Conservation (phyloP, 2,329 filamentous ascomycete species). For the Aspergillus sp. region DNA sequence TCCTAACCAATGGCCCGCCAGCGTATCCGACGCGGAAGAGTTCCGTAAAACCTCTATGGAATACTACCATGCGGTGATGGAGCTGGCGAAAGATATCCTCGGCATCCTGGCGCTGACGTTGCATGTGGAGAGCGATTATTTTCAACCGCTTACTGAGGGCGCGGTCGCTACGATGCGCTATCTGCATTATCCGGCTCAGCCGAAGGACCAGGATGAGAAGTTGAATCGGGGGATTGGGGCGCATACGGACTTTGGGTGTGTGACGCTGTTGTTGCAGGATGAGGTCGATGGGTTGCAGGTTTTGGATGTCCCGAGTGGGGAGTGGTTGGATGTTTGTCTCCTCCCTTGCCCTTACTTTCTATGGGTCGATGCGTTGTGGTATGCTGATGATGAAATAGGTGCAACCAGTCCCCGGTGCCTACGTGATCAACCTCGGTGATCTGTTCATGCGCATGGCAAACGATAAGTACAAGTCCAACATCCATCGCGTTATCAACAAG, state of each 20-base stretch:
- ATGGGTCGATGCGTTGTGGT: background rate
- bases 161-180: slow-evolving; percentile 44
- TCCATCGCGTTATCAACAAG: slow-evolving; percentile 45
- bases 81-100: slow-evolving; percentile 43
- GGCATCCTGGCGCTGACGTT: slow-evolving; percentile 43
- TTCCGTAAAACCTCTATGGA: slow-evolving; percentile 41
- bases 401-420: slow-evolving; percentile 27
- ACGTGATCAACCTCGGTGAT: slow-evolving; percentile 37
- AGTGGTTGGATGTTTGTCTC: slow-evolving; percentile 33
- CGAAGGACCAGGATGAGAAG: slow-evolving; percentile 36
- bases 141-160: slow-evolving; percentile 35
- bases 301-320: slow-evolving; percentile 24
- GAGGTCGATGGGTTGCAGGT: slow-evolving; percentile 41
- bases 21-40: slow-evolving; percentile 21
- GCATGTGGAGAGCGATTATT: slow-evolving; percentile 38
- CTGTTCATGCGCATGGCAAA: slow-evolving; percentile 46
- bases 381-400: slow-evolving; percentile 14
- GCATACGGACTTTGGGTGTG: slow-evolving; percentile 45
- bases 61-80: slow-evolving; percentile 42
- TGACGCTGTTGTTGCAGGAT: slow-evolving; percentile 45
- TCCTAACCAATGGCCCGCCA: slow-evolving; percentile 42
- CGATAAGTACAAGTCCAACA: slow-evolving; percentile 43
- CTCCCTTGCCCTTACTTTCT: background rate
- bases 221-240: slow-evolving; percentile 43
- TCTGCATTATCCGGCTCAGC: slow-evolving; percentile 45